Base-by-base conservation (phyloP, 2,329 filamentous ascomycete species). In the Stemphylium beticola region DNA sequence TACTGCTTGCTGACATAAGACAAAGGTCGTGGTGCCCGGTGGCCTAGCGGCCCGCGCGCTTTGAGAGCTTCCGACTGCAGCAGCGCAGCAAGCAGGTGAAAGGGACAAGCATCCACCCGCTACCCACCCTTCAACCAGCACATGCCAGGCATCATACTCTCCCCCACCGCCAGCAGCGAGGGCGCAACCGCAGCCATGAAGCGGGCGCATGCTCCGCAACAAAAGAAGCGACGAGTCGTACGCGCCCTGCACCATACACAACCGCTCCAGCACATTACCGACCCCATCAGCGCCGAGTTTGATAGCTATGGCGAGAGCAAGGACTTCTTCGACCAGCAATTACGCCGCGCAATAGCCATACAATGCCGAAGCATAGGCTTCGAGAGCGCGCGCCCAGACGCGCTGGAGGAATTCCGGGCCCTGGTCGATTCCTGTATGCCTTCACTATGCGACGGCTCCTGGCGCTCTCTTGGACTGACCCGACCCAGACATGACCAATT, bases 381-480 rank as follows among this genome's bases (percentile, higher is more conserved):
- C 65, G 82, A 84, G 29, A 69, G 79, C 51, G 82, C 82, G 20
- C 79, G 80, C 48, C 80, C 84, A 9, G 77, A 80, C 20, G 86
- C 84, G 36, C 65, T 88, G 59, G 82, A 87, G 62, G 78, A 79
- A 61, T 82, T 88, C 57, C 76, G 82, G 48, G 77, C 76, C 51
- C 75, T 81, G 37, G 78, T 82, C 18, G 84, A 87, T 73, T 83
- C 85, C 69, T 87, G 83, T 86, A 83, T 65, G 82, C 60, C 57
- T 42, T 68, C 58, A 68, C 58, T 64, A 47, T 58, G 57, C 55
- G 39, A 46, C 44, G 32, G 42, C 39, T 61, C 20, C 39, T 39
- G 51, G 47, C 26, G 24, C 15, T 34, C 46, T 41, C 18, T 10
- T 17, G 38, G 53, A 55, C 65, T 68, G 55, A 72, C 60, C 39